Base-by-base conservation (phyloP, 2,329 filamentous ascomycete genomes). In the Xylaria sp. region DNA sequence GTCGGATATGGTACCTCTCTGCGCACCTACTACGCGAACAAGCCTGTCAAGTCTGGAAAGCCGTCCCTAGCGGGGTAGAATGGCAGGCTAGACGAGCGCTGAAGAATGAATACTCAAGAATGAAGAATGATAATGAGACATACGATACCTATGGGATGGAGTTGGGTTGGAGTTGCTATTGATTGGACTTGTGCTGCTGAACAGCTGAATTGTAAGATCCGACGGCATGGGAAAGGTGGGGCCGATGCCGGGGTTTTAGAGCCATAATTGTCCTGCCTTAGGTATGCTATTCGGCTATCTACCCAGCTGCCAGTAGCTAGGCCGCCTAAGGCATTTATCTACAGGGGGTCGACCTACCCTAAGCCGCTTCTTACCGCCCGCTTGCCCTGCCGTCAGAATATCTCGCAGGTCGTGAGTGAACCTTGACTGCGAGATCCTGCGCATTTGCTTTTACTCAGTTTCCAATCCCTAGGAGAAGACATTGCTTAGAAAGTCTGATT, bases 1-100 rank as follows among this genome's bases (percentile, higher is more conserved):
- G n/a, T 76, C 77, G 28, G 77, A 78, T 46, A 32, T 73, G 13
- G 67, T 72, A 3, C 77, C 77, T 32, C 66, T 79, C 18, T 72
- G 73, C 55, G 52, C 72, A 13, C 55, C 46, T 25, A 44, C 51
- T 50, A 55, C 59, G 20, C 70, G 65, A 44, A 68, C 70, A 23
- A 63, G 65, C n/a, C 66, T 71, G 51, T 69, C 66, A 28, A 74
- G 72, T 57, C 62, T 65, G 23, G 71, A 74, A 28, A 72, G 58
- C 28, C 41, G 46, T 46, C 66, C 59, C 52, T n/a, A n/a, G n/a
- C n/a, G n/a, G n/a, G n/a, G n/a, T n/a, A n/a, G n/a, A n/a, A n/a
- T n/a, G n/a, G n/a, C 15, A 56, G 32, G 18, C 1, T n/a, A 59
- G 55, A 39, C 7, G 20, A 39, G 9, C 2, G 2, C 46, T 48